These are phyloP conservation scores for Saccharomyces jurei DNA, from an alignment of 805 yeast species.

Conservation along the genomic window DNA sequence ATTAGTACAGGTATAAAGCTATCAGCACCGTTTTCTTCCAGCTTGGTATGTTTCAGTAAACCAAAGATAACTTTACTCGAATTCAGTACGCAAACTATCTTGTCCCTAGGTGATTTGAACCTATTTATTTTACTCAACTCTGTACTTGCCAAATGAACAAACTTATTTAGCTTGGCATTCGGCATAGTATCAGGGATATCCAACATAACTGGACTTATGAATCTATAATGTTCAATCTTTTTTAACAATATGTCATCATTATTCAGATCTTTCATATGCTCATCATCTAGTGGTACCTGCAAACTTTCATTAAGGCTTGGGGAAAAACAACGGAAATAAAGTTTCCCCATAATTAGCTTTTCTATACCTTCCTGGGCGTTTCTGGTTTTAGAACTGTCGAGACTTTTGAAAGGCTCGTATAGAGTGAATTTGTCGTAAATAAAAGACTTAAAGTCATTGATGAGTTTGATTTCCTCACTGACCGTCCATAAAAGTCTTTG, in stretches of 20 bases:
- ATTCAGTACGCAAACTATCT: constrained; percentile 82
- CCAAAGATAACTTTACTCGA: constrained; percentile 91
- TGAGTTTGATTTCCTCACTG: constrained; percentile 68
- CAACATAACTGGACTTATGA: constrained; percentile 68
- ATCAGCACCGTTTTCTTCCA: constrained; percentile 81
- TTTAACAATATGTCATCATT: constrained; percentile 46
- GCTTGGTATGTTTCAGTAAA: constrained; percentile 55
- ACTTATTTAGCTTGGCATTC: constrained; percentile 39
- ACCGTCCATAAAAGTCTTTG: constrained; percentile 60
- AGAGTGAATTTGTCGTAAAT: constrained; percentile 52
- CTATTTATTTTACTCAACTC: constrained; percentile 74
- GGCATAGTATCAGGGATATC: constrained; percentile 57
- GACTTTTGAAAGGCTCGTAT: constrained; percentile 65
- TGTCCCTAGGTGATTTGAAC: constrained; percentile 91
- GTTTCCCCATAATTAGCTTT: constrained; percentile 80
- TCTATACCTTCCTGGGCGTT: constrained; percentile 89
- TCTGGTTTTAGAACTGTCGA: constrained; percentile 51
- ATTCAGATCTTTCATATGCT: constrained; percentile 54
- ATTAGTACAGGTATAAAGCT: constrained; percentile 85
- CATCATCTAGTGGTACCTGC: constrained; percentile 37
- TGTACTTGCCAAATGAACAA: constrained; percentile 55
- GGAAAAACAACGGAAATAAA: constrained; percentile 71
- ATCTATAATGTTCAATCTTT: constrained; percentile 55
- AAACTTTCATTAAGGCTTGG: constrained; percentile 38
- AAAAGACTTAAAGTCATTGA: constrained; percentile 69